Evolutionary conservation across 495 filamentous ascomycete genomes (phyloP), one percentile per base, ranked within the genome.

Genomic region (Daldinia childiae): DNA sequence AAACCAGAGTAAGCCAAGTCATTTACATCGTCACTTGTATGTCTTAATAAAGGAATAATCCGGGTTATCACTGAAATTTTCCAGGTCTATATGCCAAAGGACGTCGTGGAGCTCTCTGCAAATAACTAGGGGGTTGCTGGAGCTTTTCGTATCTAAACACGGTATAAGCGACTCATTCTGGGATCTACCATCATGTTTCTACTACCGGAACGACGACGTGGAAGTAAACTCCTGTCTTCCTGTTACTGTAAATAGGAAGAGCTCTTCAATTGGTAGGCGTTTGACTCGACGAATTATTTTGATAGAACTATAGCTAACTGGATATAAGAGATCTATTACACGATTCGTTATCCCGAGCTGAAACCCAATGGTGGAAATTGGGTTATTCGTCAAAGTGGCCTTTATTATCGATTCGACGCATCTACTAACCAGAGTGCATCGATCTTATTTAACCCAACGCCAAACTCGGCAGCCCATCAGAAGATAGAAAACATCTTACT

Each of bases 91-190:
- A 64, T 79, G 75, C 54, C 82, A 84, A 66, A 57, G 45, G 15
- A 82, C 79, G 24, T 84, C 82, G 0, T 83, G 80, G 78, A 69
- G 76, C n/a, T 75, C 80, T 5, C 66, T 85, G 15, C 75, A 82
- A 30, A 69, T 82, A 24, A 83, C 76, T 0, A 68, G 55, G 32
- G 61, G 68, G 0, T 75, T 83, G 73, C 67, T 84, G 7, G 71
- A 81, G 9, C 39, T 64, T 6, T 72, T 85, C 52, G 72, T 77
- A 0, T 30, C 76, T 11, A 64, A 57, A 8, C 72, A 80, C 27
- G 52, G 55, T 17, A 65, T 80, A 1, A 74, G 73, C 48, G 70
- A 74, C 12, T 76, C 77, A 15, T 73, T 84, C 38, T 78, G 78
- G 57, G 79, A 82, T 21, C 24, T 82, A 0, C 62, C 79, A 0